phyloP scores from a whole-genome alignment of 2,329 filamentous ascomycete species.

The Chrysoporthe austroafricana region DNA sequence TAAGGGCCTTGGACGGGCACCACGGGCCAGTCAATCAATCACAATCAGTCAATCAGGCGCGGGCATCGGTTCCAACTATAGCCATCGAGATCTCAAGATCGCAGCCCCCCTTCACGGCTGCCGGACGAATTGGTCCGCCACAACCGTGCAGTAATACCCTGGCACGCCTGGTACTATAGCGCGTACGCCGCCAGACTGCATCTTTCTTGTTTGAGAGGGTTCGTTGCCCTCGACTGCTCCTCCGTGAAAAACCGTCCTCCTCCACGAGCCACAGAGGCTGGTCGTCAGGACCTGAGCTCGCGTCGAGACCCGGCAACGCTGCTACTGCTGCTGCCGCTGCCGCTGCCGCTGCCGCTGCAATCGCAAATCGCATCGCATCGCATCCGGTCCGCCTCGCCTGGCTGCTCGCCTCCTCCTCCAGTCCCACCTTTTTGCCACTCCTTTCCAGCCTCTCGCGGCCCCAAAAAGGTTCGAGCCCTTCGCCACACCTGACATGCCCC shows the following conservation, averaged over 20 bases:
- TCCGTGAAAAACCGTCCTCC: neutral
- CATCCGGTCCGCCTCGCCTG: no score
- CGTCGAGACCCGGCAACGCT: neutral
- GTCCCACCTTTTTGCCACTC: slow-evolving; percentile 6
- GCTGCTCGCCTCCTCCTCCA: slow-evolving; percentile 3
- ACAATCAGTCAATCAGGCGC: neutral
- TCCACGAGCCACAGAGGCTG: neutral
- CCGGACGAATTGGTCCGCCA: slow-evolving; percentile 11
- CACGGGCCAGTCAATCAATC: no score
- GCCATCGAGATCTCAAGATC: slow-evolving; percentile 11
- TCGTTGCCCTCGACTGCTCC: no score
- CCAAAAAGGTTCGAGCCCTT: slow-evolving; percentile 18
- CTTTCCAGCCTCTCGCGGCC: neutral
- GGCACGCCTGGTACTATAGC: no score
- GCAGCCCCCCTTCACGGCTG: neutral
- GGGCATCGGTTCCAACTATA: neutral
- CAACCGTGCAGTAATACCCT: neutral
- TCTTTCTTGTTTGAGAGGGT: no score
- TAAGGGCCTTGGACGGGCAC: neutral
- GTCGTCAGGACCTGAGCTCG: slow-evolving; percentile 1
- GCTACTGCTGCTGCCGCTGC: no score
- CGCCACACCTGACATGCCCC: slow-evolving; percentile 28
- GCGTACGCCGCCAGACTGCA: no score
- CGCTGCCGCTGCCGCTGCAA: neutral
- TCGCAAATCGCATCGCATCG: neutral